Evolutionary conservation across 148 eudicot species (phyloP).

Genomic region (Selenicereus undatus): DNA sequence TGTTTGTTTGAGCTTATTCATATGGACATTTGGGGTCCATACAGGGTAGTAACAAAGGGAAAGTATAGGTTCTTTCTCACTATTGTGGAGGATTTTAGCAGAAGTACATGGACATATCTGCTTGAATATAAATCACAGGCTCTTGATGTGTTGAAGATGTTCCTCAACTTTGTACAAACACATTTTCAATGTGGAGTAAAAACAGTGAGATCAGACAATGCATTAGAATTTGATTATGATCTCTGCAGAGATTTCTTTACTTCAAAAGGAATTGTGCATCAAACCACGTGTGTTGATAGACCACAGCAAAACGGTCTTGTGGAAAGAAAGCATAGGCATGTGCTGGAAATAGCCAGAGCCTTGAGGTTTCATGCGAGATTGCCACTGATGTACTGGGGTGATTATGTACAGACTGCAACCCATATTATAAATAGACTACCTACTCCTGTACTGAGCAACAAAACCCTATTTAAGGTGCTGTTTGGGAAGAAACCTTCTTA

Average conservation of each 20-base stretch:
- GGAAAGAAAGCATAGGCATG: too few species aligned
- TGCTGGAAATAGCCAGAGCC: background rate
- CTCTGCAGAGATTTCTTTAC: background rate
- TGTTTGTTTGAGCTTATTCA: too few species aligned
- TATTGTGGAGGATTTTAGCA: too few species aligned
- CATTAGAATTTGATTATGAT: background rate
- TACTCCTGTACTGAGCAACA: background rate
- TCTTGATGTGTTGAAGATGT: too few species aligned
- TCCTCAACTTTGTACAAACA: too few species aligned
- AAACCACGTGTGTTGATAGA: background rate
- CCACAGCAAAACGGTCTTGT: background rate
- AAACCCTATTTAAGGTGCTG: background rate
- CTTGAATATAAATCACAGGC: too few species aligned
- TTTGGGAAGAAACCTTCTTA: too few species aligned
- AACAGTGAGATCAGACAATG: background rate
- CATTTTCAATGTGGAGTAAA: too few species aligned
- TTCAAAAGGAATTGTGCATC: background rate
- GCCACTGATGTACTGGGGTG: background rate
- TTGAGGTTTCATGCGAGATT: background rate
- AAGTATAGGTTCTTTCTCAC: too few species aligned
- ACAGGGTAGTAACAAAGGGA: too few species aligned
- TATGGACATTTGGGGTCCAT: too few species aligned
- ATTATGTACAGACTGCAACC: background rate
- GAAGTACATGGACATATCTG: too few species aligned
- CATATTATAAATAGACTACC: background rate